Percentiles rank a stretch among this genome's conserved stretches.
phyloP scores from a whole-genome alignment of 2,329 filamentous ascomycete genomes.

The Botrytis pseudocinerea region DNA sequence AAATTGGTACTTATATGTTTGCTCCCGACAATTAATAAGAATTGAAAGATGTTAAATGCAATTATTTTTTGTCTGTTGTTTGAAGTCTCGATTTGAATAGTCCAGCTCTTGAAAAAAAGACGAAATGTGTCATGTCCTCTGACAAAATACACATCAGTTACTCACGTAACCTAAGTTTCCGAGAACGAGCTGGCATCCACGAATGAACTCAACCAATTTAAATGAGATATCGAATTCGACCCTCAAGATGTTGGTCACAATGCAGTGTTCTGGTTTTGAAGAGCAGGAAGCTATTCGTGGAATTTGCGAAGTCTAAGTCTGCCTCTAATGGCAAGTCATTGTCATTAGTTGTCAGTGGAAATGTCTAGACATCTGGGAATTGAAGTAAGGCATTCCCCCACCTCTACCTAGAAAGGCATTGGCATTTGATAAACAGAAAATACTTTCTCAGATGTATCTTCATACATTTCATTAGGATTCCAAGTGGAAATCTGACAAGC shows the following conservation, averaged over 20 bases:
- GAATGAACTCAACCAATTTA: neutral
- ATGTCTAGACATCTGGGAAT: too few species aligned
- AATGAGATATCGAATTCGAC: slow-evolving; percentile 4
- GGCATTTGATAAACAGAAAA: too few species aligned
- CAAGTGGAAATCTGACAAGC: neutral
- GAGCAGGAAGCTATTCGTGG: too few species aligned
- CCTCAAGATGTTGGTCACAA: neutral
- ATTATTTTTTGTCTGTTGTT: neutral
- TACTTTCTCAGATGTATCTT: too few species aligned
- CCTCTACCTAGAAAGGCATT: too few species aligned
- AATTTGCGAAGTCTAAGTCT: too few species aligned
- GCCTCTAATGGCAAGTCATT: too few species aligned
- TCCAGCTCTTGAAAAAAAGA: neutral
- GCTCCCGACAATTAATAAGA: neutral
- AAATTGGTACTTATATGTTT: neutral
- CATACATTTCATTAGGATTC: neutral
- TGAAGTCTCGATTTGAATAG: neutral
- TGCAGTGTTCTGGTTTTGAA: neutral
- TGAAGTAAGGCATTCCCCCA: too few species aligned
- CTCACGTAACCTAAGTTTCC: neutral
- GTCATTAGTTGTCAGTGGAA: too few species aligned
- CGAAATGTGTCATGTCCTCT: neutral
- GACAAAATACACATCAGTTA: neutral
- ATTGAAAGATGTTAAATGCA: neutral
- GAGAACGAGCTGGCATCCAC: neutral